Conservation (phyloP, 1,284 basidiomycete genomes). For the Sphagnurus paluster region DNA sequence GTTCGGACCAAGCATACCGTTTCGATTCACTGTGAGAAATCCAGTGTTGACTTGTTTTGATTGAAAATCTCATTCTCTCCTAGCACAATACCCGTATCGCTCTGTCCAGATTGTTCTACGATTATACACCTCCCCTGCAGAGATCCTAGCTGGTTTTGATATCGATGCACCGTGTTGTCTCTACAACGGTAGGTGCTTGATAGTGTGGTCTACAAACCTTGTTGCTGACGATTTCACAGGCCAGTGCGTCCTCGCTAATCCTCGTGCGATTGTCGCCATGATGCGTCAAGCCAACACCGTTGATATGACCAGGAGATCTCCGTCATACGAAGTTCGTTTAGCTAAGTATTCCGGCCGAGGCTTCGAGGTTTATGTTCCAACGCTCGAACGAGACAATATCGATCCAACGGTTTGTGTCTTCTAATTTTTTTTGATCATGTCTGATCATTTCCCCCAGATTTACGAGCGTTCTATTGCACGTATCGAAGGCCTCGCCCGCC, state of each 20-base stretch:
- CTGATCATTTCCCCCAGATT: constrained; percentile 38
- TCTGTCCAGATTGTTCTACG: constrained; percentile 58
- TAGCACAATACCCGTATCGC: constrained; percentile 63
- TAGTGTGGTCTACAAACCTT: not conserved
- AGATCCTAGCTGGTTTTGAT: constrained; percentile 63
- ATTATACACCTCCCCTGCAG: constrained; percentile 56
- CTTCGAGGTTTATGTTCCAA: constrained; percentile 57
- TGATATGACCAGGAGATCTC: constrained; percentile 57
- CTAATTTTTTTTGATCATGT: not conserved
- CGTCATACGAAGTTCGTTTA: constrained; percentile 62
- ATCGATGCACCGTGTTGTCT: constrained; percentile 59
- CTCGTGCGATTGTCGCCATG: constrained; percentile 53
- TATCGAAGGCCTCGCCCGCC: constrained; percentile 56
- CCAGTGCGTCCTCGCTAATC: constrained; percentile 54
- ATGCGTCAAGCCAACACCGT: constrained; percentile 63
- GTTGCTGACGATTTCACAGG: constrained; percentile 23
- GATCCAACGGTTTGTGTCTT: constrained; percentile 53
- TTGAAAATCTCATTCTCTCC: not conserved
- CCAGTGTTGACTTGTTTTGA: not conserved
- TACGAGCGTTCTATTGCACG: constrained; percentile 56
- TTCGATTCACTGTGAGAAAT: constrained; percentile 54
- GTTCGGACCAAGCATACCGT: constrained; percentile 62
- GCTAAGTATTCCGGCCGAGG: constrained; percentile 53
- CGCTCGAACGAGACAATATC: constrained; percentile 46
- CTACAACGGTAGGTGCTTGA: constrained; percentile 43